Evolutionary conservation across 345 rosid genomes (phyloP).

Genomic region (Microthlaspi erraticum): DNA sequence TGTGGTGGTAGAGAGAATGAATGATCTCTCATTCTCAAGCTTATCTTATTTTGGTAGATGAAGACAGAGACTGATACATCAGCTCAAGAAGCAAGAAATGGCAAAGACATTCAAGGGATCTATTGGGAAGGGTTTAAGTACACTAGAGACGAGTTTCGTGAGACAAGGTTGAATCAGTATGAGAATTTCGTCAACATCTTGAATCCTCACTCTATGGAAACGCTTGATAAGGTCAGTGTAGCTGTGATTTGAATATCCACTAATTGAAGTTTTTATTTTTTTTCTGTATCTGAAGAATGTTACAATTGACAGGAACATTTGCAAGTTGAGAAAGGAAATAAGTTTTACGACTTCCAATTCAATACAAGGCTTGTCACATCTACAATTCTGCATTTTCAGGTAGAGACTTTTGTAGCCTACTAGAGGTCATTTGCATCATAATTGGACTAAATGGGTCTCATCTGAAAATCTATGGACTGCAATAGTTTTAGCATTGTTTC

Average conservation of each 20-base stretch:
- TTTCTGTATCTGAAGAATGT: constrained; percentile 18
- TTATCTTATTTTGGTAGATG: constrained; percentile 41
- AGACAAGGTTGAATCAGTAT: constrained; percentile 69
- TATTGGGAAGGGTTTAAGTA: constrained; percentile 82
- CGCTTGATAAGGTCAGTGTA: constrained; percentile 55
- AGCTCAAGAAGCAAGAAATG: constrained; percentile 74
- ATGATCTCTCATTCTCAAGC: constrained; percentile 3
- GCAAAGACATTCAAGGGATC: constrained; percentile 85
- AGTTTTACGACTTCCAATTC: constrained; percentile 72
- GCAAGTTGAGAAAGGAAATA: constrained; percentile 64
- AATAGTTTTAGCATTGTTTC: constrained; percentile 8
- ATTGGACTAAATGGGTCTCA: constrained; percentile 1
- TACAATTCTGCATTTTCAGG: constrained; percentile 90
- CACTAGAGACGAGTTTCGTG: constrained; percentile 70
- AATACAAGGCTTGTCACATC: constrained; percentile 85
- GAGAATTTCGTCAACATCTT: constrained; percentile 66
- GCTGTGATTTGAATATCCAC: neutral
- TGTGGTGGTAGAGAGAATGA: neutral
- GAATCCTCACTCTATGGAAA: constrained; percentile 51
- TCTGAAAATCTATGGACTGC: too few relatives aligned
- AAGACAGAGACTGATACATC: constrained; percentile 68
- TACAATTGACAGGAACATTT: constrained; percentile 58
- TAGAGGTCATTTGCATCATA: constrained; percentile 20
- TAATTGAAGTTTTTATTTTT: neutral
- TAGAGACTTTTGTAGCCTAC: constrained; percentile 41